Conservation (phyloP, 1,284 basidiomycete species). For the Leucoagaricus sp. region DNA sequence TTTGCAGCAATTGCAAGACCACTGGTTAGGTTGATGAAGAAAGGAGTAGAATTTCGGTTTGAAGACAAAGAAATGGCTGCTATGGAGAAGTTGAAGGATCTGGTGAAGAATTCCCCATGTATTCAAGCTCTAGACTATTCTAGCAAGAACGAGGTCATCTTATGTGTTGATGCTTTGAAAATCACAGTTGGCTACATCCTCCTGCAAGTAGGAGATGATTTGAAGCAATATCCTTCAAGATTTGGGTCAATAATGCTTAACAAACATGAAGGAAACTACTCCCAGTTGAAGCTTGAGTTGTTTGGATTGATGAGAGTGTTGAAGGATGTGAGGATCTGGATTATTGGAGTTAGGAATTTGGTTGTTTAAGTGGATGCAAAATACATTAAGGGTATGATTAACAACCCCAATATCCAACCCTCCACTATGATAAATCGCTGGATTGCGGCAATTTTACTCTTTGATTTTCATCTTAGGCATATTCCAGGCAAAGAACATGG, state of each 20-base stretch:
- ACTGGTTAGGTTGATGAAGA: slow-evolving; percentile 19
- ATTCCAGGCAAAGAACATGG: slow-evolving; percentile 29
- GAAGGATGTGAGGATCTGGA: slow-evolving; percentile 23
- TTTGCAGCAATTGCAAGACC: slow-evolving; percentile 29
- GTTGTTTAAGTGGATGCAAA: slow-evolving; percentile 39
- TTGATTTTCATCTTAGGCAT: slow-evolving; percentile 36
- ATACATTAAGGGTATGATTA: slow-evolving; percentile 46
- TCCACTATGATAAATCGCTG: slow-evolving; percentile 40
- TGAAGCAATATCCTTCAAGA: slow-evolving; percentile 20
- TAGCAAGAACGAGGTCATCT: slow-evolving; percentile 23
- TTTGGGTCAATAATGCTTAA: slow-evolving; percentile 40
- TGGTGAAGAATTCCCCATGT: slow-evolving; percentile 26
- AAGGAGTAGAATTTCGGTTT: slow-evolving; percentile 30
- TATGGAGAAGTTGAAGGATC: slow-evolving; percentile 31
- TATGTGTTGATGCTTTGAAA: slow-evolving; percentile 34
- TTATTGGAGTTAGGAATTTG: slow-evolving; percentile 37
- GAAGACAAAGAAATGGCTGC: slow-evolving; percentile 21
- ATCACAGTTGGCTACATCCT: slow-evolving; percentile 33
- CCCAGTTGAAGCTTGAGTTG: slow-evolving; percentile 43
- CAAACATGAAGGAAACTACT: slow-evolving; percentile 36
- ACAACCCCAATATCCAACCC: slow-evolving; percentile 39
- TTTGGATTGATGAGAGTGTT: slow-evolving; percentile 39
- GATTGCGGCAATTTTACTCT: slow-evolving; percentile 39
- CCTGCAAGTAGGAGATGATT: slow-evolving; percentile 16
- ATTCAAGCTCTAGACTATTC: slow-evolving; percentile 32